Base-by-base conservation (phyloP, 176 grass and related monocot species). In the Poa pratensis region DNA sequence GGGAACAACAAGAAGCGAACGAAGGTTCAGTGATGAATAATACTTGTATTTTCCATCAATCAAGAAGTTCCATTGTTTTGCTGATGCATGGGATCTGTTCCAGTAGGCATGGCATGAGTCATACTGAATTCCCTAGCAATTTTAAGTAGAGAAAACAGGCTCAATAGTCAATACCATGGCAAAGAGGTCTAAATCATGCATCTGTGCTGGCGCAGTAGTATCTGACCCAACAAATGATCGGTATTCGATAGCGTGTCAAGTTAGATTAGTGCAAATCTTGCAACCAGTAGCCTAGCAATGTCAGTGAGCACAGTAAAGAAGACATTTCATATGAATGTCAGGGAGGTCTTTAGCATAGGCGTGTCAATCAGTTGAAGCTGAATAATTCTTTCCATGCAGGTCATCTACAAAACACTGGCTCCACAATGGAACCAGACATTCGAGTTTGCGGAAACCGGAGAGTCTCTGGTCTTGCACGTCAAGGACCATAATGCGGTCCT, bases 1-100 rank as follows among this genome's bases (percentile, higher is more conserved):
- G 97, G 97, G 78, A 99, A 90, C 55, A 91, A 81, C 5, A 99
- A 94, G 86, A 96, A 91, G 84, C 91, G 88, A 75, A 99, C 97
- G 13, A 99, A 99, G 92, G 97, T 94, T 45, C 16, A 74, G 43
- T 74, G 34, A 48, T 45, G 1, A 68, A 39, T 24, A 48, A n/a
- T 51, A 2, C 20, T 67, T 16, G 37, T 11, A 15, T 85, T 60
- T 32, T 45, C 49, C 11, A 23, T 27, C 60, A 54, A 46, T 39
- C 73, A 64, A 50, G 12, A 28, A 74, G 39, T 32, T 76, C 54
- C 16, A 24, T 86, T 53, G 27, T 12, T 80, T 74, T 80, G n/a
- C 7, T 59, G 12, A 72, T 78, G 4, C 35, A 39, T 37, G 10
- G 53, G 45, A 68, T 83, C 28, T 77, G 57, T 45, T 48, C 45